Percentiles rank a stretch among this genome's conserved stretches.
Evolutionary conservation across 768 basidiomycete genomes (phyloP).

Genomic region (Antrodiella citrinella): DNA sequence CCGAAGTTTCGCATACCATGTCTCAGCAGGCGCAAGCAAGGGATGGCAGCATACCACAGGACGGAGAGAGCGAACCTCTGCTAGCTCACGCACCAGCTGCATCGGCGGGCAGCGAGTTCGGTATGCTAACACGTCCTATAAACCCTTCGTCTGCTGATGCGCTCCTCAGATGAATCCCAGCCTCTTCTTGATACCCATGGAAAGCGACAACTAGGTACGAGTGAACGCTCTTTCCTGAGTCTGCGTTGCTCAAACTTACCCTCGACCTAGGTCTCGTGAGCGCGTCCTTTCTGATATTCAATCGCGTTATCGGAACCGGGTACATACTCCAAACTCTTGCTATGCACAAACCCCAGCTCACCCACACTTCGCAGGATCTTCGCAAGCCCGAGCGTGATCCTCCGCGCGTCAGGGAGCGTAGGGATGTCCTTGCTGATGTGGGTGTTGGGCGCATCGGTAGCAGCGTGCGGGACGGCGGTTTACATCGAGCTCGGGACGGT

Average conservation of each 20-base stretch:
- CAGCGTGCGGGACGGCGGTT: slow-evolving; percentile 59
- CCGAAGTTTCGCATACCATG: too few relatives aligned
- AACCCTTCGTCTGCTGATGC: too few relatives aligned
- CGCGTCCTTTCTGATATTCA: slow-evolving; percentile 63
- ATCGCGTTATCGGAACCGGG: slow-evolving; percentile 72
- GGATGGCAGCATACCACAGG: too few relatives aligned
- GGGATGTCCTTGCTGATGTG: slow-evolving; percentile 64
- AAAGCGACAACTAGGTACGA: neutral
- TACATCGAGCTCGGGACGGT: slow-evolving; percentile 75
- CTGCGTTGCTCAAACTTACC: neutral
- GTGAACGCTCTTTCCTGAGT: neutral
- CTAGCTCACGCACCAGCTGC: too few relatives aligned
- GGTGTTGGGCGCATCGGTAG: slow-evolving; percentile 58
- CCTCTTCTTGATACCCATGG: too few relatives aligned
- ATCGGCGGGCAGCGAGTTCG: too few relatives aligned
- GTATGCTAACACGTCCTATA: too few relatives aligned
- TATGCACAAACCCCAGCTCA: too few relatives aligned
- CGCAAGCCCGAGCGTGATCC: slow-evolving; percentile 60
- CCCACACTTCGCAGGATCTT: slow-evolving; percentile 51
- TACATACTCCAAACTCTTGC: too few relatives aligned
- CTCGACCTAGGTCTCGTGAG: slow-evolving; percentile 4
- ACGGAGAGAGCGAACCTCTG: too few relatives aligned
- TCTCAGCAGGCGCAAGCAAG: too few relatives aligned
- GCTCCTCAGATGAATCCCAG: too few relatives aligned
- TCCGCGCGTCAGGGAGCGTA: slow-evolving; percentile 59